Evolutionary conservation across 73 alveolate species (phyloP), one percentile per base, ranked within the genome.

Genomic region (Tetrahymena elliotti): DNA sequence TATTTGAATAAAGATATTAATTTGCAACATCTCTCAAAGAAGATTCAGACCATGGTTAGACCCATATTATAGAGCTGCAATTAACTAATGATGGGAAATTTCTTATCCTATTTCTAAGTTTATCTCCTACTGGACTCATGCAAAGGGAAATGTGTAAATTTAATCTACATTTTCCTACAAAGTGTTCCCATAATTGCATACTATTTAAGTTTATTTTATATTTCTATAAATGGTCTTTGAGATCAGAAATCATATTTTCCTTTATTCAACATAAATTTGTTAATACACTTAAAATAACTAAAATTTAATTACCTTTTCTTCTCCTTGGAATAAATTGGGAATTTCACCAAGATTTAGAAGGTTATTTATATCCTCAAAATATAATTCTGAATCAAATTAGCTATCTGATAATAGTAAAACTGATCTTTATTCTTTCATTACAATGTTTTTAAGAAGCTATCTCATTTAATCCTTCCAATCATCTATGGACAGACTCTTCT

Each of bases 101-200:
- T 95, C 99, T 97, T 0, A 95, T 93, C 93, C 98, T 97, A 93
- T 97, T 94, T 96, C 96, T 95, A 93, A 98, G 94, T 94, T 96
- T 96, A 53, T 98, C 98, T 4, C 99, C 99, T 84, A 98, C 98
- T 6, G 99, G 99, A 93, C 98, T 95, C 98, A 98, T 97, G 38
- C 96, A 97, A 41, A 98, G 93, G 11, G 97, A 96, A n/a, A 98
- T 96, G 95, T 98, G 99, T 11, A 98, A 95, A 94, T 98, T 98
- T 53, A 97, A 97, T 96, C 97, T 97, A 53, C 98, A 97, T 94
- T 98, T 83, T 68, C 96, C 95, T 20, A 97, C 96, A 96, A 97
- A 98, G n/a, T 94, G 96, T 92, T 98, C 99, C 98, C 98, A 97
- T n/a, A 96, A 97, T n/a, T 98, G 98, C 82, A 97, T 98, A 54